Evolutionary conservation across 495 filamentous ascomycete species (phyloP).

Genomic region (Penicillium soppii): DNA sequence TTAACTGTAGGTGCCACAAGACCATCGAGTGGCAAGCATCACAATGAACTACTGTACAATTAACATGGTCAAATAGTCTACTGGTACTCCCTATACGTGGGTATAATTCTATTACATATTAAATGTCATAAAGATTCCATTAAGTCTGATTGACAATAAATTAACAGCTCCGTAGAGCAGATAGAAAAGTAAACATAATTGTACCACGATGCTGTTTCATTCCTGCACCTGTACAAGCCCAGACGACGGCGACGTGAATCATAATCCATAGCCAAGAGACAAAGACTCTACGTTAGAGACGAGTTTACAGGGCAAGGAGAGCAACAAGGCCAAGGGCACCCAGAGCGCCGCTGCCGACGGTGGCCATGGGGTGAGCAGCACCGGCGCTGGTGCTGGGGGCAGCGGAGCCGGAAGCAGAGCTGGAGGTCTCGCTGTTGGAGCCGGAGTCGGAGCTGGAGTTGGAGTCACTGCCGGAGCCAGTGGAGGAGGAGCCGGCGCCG

Average conservation of each 20-base stretch:
- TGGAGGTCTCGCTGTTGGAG: conserved; percentile 4
- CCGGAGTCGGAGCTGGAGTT: conserved; percentile 6
- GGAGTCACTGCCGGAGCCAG: conserved; percentile 18
- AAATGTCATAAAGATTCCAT: conserved; percentile 3
- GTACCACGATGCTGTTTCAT: conserved; percentile 4
- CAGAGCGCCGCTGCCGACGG: conserved; percentile 35
- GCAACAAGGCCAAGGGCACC: conserved; percentile 42
- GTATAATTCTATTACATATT: too few relatives aligned
- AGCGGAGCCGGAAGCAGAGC: conserved; percentile 20
- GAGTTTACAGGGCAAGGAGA: conserved; percentile 39
- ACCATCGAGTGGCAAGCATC: too few relatives aligned
- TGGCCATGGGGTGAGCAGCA: conserved; percentile 34
- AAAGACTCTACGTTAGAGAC: neutral
- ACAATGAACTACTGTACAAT: too few relatives aligned
- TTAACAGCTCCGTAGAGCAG: conserved; percentile 10
- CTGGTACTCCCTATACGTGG: too few relatives aligned
- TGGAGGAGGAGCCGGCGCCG: conserved; percentile 18
- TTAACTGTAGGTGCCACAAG: too few relatives aligned
- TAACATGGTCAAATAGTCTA: too few relatives aligned
- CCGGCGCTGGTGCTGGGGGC: conserved; percentile 24
- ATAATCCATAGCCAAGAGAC: conserved; percentile 1
- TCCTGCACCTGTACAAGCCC: conserved; percentile 14
- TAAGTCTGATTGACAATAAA: conserved; percentile 19
- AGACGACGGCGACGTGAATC: conserved; percentile 11
- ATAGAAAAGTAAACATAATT: conserved; percentile 10